Percentiles rank a stretch among this genome's conserved stretches.
These are phyloP conservation scores for Trametes cubensis DNA, from an alignment of 768 basidiomycete species.

Conservation along the genomic window DNA sequence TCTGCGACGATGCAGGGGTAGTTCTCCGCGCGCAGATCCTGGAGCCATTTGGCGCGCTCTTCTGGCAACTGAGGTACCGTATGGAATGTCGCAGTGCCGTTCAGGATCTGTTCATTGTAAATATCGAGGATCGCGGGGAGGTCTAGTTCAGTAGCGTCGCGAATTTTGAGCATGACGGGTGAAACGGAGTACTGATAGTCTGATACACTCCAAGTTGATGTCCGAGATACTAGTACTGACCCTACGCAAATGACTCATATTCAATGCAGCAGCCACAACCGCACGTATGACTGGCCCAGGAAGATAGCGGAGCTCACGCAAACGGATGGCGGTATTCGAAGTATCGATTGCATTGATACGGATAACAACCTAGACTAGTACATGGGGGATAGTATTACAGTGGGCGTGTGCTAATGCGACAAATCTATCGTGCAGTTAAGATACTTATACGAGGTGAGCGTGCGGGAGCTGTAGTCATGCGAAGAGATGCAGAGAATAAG, in stretches of 20 bases:
- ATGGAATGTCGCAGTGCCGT: constrained; percentile 21
- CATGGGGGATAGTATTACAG: constrained; percentile 23
- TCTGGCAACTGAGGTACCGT: constrained; percentile 1
- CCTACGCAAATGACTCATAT: too few relatives aligned
- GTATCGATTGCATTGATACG: constrained; percentile 5
- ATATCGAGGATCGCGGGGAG: constrained; percentile 16
- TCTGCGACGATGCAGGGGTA: constrained; percentile 23
- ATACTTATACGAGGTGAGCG: constrained; percentile 13
- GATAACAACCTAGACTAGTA: constrained; percentile 14
- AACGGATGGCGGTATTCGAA: background rate
- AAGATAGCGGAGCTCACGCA: too few relatives aligned
- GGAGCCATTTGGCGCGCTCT: constrained; percentile 12
- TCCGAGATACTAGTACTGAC: too few relatives aligned
- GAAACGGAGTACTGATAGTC: too few relatives aligned
- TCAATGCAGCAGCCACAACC: too few relatives aligned
- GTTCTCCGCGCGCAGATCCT: background rate
- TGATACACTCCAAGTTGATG: too few relatives aligned
- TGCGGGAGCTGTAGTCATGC: constrained; percentile 2
- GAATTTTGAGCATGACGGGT: constrained; percentile 5
- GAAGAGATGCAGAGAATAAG: constrained; percentile 14
- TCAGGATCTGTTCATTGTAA: constrained; percentile 19
- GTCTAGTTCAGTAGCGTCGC: constrained; percentile 2
- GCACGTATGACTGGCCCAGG: too few relatives aligned
- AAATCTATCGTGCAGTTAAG: constrained; percentile 17
- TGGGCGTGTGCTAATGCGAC: constrained; percentile 21